Conservation (phyloP, 768 basidiomycete genomes). For the Xerocomus brunneocitrinus region DNA sequence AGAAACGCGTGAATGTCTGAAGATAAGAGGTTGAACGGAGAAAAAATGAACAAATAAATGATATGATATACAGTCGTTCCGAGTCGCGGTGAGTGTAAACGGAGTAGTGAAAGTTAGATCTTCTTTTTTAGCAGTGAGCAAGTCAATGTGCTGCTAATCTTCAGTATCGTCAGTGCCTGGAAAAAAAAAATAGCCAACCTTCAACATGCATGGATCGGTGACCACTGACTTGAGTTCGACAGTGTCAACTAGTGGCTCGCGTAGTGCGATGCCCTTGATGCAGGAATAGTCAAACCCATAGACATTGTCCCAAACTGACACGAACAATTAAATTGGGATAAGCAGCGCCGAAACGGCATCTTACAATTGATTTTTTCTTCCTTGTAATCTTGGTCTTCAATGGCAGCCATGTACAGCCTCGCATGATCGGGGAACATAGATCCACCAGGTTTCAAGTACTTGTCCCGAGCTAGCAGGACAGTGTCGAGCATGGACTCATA, state of each 20-base stretch:
- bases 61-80: conserved; percentile 80
- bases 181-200: too few species aligned
- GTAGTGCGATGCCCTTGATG: conserved; percentile 96
- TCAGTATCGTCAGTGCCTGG: conserved; percentile 4
- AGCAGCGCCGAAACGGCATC: background rate
- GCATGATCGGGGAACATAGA: conserved; percentile 96
- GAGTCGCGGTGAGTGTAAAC: conserved; percentile 75
- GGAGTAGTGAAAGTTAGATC: conserved; percentile 82
- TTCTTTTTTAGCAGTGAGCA: conserved; percentile 90
- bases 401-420: conserved; percentile 88
- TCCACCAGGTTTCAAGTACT: conserved; percentile 88
- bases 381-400: conserved; percentile 99
- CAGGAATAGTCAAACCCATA: conserved; percentile 99
- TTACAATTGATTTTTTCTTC: conserved; percentile 99
- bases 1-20: conserved; percentile 95
- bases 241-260: conserved; percentile 97
- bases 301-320: conserved; percentile 95
- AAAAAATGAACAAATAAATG: background rate
- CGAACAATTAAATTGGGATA: conserved; percentile 2
- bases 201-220: conserved; percentile 57
- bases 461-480: conserved; percentile 93
- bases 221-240: conserved; percentile 95
- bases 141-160: conserved; percentile 70
- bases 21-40: conserved; percentile 2
- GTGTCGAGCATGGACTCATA: conserved; percentile 99